Evolutionary conservation across 2,329 filamentous ascomycete genomes (phyloP), one percentile per base, ranked within the genome.

Genomic region (Botrytis hyacinthi): DNA sequence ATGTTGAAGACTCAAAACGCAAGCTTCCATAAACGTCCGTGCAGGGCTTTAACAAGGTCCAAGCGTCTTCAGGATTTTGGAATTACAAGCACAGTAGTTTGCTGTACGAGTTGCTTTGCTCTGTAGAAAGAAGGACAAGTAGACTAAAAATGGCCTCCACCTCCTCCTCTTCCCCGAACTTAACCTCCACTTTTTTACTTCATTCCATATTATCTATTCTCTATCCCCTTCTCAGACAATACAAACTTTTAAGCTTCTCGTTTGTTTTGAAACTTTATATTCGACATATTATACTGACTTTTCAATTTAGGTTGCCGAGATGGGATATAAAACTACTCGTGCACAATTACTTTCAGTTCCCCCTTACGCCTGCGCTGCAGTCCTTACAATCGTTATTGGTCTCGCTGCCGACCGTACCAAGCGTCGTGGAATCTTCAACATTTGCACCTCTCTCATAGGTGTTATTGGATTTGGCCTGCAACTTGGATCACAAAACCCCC

Each of bases 391-490:
- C 2, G 70, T 84, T 3, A 84, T 94, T 51, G 93, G 95, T 0
- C 94, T 89, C 78, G 83, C 93, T 57, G 94, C 94, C 0, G 95
- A 98, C 80, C 88, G 90, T 2, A 92, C 92, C 0, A 84, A 88
- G 6, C 86, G 88, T 75, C 89, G 95, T 60, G 95, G 94, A 1
- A 82, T 94, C 44, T 97, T 92, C 86, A 97, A 97, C 80, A 93
- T 97, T 42, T 75, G 80, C 29, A 87, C 91, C 35, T 91, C 92
- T 0, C 70, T 92, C 0, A 78, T 97, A 3, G 94, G 91, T 18
- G 91, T 97, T n/a, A 82, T 85, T 0, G 95, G 95, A 0, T 98
- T 97, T 80, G 81, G 86, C 57, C 94, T 98, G 91, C 86, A 96
- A 6, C 84, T 97, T 3, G 88, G 88, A 1, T 89, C 88, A 5